Evolutionary conservation across 768 basidiomycete species (phyloP).

Genomic region (Russula sp.): DNA sequence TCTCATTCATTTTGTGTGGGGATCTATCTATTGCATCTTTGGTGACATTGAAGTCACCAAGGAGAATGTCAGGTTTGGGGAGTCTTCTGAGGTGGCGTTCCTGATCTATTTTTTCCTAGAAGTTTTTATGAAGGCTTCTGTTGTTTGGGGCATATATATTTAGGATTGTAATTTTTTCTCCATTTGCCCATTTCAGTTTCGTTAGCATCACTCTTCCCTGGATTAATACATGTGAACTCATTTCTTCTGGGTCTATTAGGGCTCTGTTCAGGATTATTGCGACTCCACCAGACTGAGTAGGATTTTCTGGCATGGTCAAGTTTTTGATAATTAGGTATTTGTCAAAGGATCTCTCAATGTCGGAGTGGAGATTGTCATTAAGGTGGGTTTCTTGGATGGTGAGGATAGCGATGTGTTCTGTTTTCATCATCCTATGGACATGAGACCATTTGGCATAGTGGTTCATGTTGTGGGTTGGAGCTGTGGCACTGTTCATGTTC

Average conservation of each 20-base stretch:
- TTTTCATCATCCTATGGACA: neutral
- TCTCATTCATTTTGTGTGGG: neutral
- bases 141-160: slow-evolving; percentile 24
- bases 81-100: too few relatives aligned
- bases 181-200: slow-evolving; percentile 16
- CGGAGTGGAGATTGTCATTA: neutral
- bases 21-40: slow-evolving; percentile 3
- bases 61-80: neutral
- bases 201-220: neutral
- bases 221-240: fast-evolving
- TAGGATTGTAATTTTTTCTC: neutral
- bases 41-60: slow-evolving; percentile 4
- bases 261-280: neutral
- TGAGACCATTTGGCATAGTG: neutral
- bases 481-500: neutral
- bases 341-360: too few relatives aligned
- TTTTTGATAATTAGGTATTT: neutral
- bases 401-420: neutral
- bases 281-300: neutral
- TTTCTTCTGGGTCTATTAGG: neutral
- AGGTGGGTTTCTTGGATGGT: neutral
- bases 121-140: neutral
- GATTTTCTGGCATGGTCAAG: neutral
- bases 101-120: slow-evolving; percentile 11
- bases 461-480: too few relatives aligned